phyloP scores from a whole-genome alignment of 352 stramenopile species.

The Phytophthora cryptogea region DNA sequence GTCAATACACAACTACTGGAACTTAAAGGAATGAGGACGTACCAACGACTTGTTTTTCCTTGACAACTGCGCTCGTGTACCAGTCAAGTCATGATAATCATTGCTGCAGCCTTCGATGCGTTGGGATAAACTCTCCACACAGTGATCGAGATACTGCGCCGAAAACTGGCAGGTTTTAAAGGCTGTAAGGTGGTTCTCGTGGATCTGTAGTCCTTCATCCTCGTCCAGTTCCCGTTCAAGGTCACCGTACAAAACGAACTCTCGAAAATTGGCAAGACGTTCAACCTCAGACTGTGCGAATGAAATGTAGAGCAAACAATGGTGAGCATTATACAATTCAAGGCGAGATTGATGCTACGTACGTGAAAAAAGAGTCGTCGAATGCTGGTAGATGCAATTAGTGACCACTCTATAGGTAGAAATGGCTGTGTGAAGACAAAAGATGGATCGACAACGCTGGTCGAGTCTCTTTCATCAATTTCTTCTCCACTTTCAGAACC shows the following conservation, averaged over 20 bases:
- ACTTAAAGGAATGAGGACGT: slow-evolving; percentile 1
- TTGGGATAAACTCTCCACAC: slow-evolving; percentile 43
- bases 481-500: slow-evolving; percentile 7
- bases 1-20: not conserved
- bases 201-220: slow-evolving; percentile 53
- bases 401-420: slow-evolving; percentile 59
- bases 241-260: slow-evolving; percentile 59
- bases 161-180: slow-evolving; percentile 67
- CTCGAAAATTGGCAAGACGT: slow-evolving; percentile 52
- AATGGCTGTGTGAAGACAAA: slow-evolving; percentile 63
- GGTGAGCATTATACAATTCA: not conserved
- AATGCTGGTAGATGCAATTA: slow-evolving; percentile 56
- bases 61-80: slow-evolving; percentile 23
- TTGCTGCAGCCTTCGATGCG: slow-evolving; percentile 49
- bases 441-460: slow-evolving; percentile 45
- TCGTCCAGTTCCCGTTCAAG: slow-evolving; percentile 53
- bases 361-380: slow-evolving; percentile 71
- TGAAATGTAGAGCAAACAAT: slow-evolving; percentile 1
- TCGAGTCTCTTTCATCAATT: slow-evolving; percentile 1
- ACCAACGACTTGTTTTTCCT: slow-evolving; percentile 36
- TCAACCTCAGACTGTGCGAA: slow-evolving; percentile 50
- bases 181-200: slow-evolving; percentile 50
- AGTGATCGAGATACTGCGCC: slow-evolving; percentile 73
- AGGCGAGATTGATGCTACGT: slow-evolving; percentile 3
- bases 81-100: slow-evolving; percentile 28